Conservation (phyloP, 352 stramenopile genomes). For the Pythium dissimile region DNA sequence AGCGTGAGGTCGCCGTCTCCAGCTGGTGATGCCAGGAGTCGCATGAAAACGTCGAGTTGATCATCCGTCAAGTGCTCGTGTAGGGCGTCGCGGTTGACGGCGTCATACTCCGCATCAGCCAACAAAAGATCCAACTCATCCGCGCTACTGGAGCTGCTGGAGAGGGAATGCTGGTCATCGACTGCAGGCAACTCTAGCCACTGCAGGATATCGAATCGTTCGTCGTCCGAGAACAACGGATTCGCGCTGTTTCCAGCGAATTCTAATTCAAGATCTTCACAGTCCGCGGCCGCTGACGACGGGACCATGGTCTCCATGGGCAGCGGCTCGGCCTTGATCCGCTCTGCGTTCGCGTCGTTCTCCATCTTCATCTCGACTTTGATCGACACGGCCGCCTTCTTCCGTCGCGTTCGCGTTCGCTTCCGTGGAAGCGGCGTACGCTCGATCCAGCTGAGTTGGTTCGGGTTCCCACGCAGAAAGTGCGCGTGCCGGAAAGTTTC, state of each 20-base stretch:
- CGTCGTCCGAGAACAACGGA: constrained; percentile 24
- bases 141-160: constrained; percentile 6
- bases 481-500: constrained; percentile 18
- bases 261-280: constrained; percentile 1
- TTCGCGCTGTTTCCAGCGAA: constrained; percentile 23
- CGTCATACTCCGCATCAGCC: constrained; percentile 1
- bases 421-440: constrained; percentile 14
- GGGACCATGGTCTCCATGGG: background rate
- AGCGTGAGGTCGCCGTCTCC: background rate
- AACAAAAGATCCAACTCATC: constrained; percentile 13
- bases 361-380: constrained; percentile 8
- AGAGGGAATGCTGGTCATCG: constrained; percentile 8
- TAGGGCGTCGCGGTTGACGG: background rate
- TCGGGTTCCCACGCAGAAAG: constrained; percentile 20
- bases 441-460: constrained; percentile 16
- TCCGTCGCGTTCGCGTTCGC: constrained; percentile 17
- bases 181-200: constrained; percentile 25
- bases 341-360: background rate
- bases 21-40: constrained; percentile 1
- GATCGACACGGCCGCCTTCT: constrained; percentile 3
- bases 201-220: constrained; percentile 25
- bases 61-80: constrained; percentile 15
- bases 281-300: background rate
- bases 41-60: constrained; percentile 19
- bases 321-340: constrained; percentile 6